phyloP scores from a whole-genome alignment of 2,329 filamentous ascomycete genomes.

The Talaromyces rugulosus region DNA sequence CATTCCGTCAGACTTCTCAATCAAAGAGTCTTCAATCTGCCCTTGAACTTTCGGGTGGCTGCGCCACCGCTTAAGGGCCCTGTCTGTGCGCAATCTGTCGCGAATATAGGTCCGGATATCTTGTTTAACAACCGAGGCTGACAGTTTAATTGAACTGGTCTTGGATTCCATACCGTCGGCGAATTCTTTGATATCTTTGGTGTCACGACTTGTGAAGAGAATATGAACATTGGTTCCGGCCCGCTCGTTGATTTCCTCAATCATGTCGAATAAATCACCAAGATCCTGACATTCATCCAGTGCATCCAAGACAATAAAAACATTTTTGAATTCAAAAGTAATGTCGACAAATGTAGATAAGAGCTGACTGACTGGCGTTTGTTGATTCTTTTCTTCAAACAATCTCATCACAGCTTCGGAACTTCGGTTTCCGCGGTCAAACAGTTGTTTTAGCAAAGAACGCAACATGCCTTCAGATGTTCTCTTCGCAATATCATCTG shows the following conservation, averaged over 20 bases:
- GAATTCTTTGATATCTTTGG: conserved; percentile 9
- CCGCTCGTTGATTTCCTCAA: conserved; percentile 6
- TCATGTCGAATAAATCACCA: conserved; percentile 2
- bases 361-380: not conserved
- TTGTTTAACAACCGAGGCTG: conserved; percentile 5
- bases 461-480: conserved; percentile 5
- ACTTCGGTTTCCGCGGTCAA: conserved; percentile 17
- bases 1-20: conserved; percentile 11
- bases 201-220: conserved; percentile 7
- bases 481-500: conserved; percentile 31
- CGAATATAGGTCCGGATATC: conserved; percentile 11
- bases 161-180: not conserved
- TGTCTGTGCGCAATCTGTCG: conserved; percentile 6
- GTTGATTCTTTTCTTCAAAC: conserved; percentile 10
- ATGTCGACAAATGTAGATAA: not conserved
- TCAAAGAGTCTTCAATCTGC: conserved; percentile 9
- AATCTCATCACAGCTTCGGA: conserved; percentile 15
- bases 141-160: not conserved
- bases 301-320: conserved; percentile 27
- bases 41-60: conserved; percentile 3
- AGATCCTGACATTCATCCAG: conserved; percentile 11
- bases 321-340: conserved; percentile 20
- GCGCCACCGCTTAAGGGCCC: conserved; percentile 6
- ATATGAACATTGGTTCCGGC: not conserved
- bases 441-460: conserved; percentile 9